These are phyloP conservation scores for Neopestalotiopsis rosae DNA, from an alignment of 2,329 filamentous ascomycete species.

Conservation along the genomic window DNA sequence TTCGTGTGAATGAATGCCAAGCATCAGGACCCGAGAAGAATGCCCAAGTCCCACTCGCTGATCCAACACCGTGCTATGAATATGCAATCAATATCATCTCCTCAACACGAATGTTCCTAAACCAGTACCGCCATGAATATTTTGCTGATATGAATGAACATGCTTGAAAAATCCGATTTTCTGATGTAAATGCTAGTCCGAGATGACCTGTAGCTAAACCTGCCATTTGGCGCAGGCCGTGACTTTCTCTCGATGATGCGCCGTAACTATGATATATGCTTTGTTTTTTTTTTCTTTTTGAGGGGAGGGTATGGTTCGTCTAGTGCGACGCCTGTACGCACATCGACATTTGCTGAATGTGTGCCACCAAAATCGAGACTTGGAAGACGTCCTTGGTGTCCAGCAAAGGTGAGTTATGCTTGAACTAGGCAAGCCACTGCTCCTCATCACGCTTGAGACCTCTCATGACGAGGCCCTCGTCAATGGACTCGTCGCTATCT, in stretches of 20 bases:
- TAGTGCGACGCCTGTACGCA: background rate
- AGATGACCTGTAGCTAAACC: background rate
- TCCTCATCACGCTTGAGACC: constrained; percentile 63
- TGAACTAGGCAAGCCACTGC: constrained; percentile 59
- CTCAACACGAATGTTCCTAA: background rate
- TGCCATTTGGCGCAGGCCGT: background rate
- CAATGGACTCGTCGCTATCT: constrained; percentile 58
- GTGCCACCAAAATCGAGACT: constrained; percentile 15
- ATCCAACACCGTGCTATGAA: constrained; percentile 10
- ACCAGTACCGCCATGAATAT: constrained; percentile 3
- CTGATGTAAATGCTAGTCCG: constrained; percentile 6
- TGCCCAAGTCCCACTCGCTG: constrained; percentile 1
- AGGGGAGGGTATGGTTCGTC: background rate
- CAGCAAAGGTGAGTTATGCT: background rate
- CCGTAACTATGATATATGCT: background rate
- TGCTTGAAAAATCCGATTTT: background rate
- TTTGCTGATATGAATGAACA: constrained; percentile 9
- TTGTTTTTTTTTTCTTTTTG: background rate
- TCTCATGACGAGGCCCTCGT: constrained; percentile 64
- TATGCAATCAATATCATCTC: background rate
- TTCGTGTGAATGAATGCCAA: background rate
- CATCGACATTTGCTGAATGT: constrained; percentile 3
- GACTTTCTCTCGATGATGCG: background rate
- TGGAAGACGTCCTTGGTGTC: background rate
- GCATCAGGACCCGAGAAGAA: background rate